Conservation (phyloP, 495 filamentous ascomycete genomes). For the Penicillium alfredii region DNA sequence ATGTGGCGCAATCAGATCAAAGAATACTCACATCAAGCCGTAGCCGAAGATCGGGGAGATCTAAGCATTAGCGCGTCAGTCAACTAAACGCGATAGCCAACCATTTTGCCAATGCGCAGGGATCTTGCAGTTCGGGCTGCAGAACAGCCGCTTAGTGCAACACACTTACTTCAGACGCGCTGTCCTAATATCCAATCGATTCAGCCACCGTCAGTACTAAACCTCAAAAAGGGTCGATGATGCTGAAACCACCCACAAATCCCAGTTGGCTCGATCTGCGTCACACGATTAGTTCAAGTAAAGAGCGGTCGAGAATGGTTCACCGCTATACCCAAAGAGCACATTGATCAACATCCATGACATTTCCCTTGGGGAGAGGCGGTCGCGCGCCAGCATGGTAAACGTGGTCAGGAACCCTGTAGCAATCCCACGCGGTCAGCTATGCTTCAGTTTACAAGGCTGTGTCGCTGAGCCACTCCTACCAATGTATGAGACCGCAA, state of each 20-base stretch:
- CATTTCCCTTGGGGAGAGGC: slow-evolving; percentile 68
- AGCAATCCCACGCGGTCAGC: slow-evolving; percentile 20
- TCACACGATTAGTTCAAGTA: slow-evolving; percentile 24
- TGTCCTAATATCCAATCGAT: slow-evolving; percentile 47
- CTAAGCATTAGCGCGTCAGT: slow-evolving; percentile 39
- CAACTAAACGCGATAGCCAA: slow-evolving; percentile 39
- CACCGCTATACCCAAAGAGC: slow-evolving; percentile 55
- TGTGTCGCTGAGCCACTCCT: slow-evolving; percentile 17
- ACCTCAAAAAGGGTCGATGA: slow-evolving; percentile 4
- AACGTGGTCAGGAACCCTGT: slow-evolving; percentile 89
- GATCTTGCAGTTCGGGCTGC: slow-evolving; percentile 27
- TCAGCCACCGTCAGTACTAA: slow-evolving; percentile 39
- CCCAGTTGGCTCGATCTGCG: slow-evolving; percentile 68
- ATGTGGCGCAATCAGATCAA: slow-evolving; percentile 24
- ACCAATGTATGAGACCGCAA: slow-evolving; percentile 74
- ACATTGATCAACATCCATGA: slow-evolving; percentile 85
- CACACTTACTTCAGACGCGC: slow-evolving; percentile 42
- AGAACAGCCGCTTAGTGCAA: slow-evolving; percentile 28
- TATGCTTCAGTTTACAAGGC: slow-evolving; percentile 1
- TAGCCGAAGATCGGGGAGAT: slow-evolving; percentile 45
- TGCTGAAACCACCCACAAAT: slow-evolving; percentile 54
- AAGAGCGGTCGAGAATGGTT: slow-evolving; percentile 25
- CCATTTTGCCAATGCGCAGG: slow-evolving; percentile 32
- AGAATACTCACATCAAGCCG: slow-evolving; percentile 36
- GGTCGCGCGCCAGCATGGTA: slow-evolving; percentile 75